Base-by-base conservation (phyloP, 148 eudicot species). In the Diospyros lotus region DNA sequence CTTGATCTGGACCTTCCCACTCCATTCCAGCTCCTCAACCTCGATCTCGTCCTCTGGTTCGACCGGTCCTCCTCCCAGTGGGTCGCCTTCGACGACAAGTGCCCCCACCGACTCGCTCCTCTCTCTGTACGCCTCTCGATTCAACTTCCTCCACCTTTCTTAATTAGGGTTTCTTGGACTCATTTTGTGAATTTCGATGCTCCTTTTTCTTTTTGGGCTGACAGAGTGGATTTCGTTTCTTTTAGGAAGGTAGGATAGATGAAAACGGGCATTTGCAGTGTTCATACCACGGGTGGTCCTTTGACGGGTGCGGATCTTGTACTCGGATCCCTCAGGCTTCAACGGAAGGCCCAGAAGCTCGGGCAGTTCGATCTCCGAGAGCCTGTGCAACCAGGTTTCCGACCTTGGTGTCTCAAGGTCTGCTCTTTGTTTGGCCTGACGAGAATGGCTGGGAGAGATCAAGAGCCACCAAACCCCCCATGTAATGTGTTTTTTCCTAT, bases 371-470 rank as follows among this genome's bases (percentile, higher is more conserved):
- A 72, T 90, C 96, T 64, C 92, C 90, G 0, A 82, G 94, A 84
- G 97, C 98, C 1, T 85, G 97, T 82, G 94, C 94, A 13, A 88
- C 89, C 4, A 90, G 83, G 82, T 83, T 95, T 64, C 98, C 98
- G 2, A 89, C 97, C 14, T 83, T 86, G 91, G 96, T 95, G 74
- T 92, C 98, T 74, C 98, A 95, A 64, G 96, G 98, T 51, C 84
- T 95, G 80, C 97, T 95, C 74, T 95, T 92, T 87, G 96, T 95
- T 78, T 95, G 98, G 98, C 98, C 98, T 4, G 96, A 95, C 80
- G 98, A 95, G 81, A 89, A 95, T 82, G 98, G 98, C 2, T 86
- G 86, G 92, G 97, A 92, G 77, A 84, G 87, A 87, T 90, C 98
- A 80, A 82, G 48, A 60, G 91, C 82, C 70, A 89, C 93, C 65